These are phyloP conservation scores for Conidiobolus incongruus DNA, from an alignment of 371 early-diverging fungal genomes.

Conservation along the genomic window DNA sequence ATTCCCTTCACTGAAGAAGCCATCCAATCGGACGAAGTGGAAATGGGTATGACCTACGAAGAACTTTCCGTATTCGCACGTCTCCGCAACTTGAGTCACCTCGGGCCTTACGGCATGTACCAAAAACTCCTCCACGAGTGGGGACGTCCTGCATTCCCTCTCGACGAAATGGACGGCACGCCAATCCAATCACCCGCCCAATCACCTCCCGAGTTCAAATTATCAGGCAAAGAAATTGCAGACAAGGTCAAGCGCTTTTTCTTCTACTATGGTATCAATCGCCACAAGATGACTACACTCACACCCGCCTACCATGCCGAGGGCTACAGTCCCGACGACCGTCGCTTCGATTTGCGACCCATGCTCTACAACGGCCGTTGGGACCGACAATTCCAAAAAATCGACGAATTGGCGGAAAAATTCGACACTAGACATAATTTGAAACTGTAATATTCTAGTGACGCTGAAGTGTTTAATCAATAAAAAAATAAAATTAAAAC, in stretches of 20 bases:
- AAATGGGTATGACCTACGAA: constrained; percentile 95
- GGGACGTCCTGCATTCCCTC: constrained; percentile 16
- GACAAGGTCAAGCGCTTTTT: constrained; percentile 87
- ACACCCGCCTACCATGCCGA: constrained; percentile 94
- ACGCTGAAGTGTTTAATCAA: too few relatives aligned
- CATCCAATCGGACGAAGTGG: constrained; percentile 15
- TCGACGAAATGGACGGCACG: not conserved
- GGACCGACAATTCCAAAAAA: constrained; percentile 73
- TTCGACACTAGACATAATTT: too few relatives aligned
- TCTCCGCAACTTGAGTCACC: constrained; percentile 62
- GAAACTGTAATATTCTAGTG: too few relatives aligned
- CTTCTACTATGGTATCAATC: constrained; percentile 86
- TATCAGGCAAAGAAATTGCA: constrained; percentile 27
- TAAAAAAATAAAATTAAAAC: too few relatives aligned
- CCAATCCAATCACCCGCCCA: not conserved
- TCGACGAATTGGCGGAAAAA: too few relatives aligned
- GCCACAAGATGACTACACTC: constrained; percentile 92
- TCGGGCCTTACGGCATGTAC: constrained; percentile 90
- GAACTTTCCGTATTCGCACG: constrained; percentile 81
- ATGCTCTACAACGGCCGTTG: constrained; percentile 81
- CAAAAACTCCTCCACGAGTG: constrained; percentile 54
- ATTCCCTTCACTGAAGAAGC: constrained; percentile 53
- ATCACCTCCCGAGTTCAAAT: too few relatives aligned
- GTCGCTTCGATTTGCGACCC: constrained; percentile 86
- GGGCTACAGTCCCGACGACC: constrained; percentile 88